These are phyloP conservation scores for Mycena floridula DNA, from an alignment of 768 basidiomycete genomes.

Conservation along the genomic window DNA sequence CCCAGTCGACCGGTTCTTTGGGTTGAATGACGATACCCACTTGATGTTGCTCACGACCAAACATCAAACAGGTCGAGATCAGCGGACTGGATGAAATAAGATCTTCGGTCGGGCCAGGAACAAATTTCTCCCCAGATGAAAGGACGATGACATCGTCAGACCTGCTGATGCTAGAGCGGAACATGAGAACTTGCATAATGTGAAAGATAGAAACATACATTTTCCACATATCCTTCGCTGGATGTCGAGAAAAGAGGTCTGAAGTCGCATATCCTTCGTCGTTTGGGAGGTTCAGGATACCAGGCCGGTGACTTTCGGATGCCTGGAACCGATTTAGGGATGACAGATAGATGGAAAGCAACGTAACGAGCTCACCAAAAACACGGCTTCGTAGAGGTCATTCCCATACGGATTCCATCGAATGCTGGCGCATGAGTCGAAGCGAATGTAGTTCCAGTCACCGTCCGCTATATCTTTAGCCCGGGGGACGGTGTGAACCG, in stretches of 20 bases:
- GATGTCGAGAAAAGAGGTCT: constrained; percentile 38
- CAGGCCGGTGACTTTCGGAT: constrained; percentile 22
- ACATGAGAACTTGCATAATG: constrained; percentile 7
- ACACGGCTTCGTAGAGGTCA: constrained; percentile 30
- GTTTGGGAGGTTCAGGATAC: constrained; percentile 25
- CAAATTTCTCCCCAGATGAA: constrained; percentile 23
- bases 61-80: constrained; percentile 17
- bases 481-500: constrained; percentile 12
- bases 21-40: constrained; percentile 25
- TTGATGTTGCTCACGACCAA: constrained; percentile 24
- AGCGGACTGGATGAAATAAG: constrained; percentile 14
- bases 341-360: neutral
- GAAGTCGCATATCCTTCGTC: constrained; percentile 35
- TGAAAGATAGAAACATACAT: constrained; percentile 22
- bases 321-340: constrained; percentile 15
- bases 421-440: constrained; percentile 16
- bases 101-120: constrained; percentile 22
- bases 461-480: constrained; percentile 12
- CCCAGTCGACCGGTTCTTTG: constrained; percentile 6
- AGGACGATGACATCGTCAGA: constrained; percentile 22
- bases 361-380: constrained; percentile 26
- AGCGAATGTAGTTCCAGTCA: constrained; percentile 25
- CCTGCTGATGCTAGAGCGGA: constrained; percentile 26
- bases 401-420: constrained; percentile 32
- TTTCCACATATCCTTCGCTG: constrained; percentile 37